Percentiles rank a stretch among this genome's conserved stretches.
Evolutionary conservation across 2,329 filamentous ascomycete species (phyloP).

Genomic region (Aspergillus proliferans): DNA sequence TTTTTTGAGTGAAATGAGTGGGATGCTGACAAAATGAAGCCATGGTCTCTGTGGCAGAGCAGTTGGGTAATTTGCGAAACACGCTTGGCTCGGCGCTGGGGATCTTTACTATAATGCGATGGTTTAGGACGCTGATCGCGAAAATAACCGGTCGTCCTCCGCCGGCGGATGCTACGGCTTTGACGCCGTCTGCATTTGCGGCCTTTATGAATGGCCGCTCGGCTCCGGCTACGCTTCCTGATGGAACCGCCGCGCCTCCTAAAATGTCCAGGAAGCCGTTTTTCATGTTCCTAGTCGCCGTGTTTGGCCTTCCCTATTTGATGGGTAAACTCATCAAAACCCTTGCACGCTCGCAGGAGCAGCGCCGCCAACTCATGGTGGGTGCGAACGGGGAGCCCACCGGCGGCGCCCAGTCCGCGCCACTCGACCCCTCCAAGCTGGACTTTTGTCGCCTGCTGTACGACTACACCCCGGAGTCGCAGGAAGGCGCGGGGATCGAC

Average conservation of each 20-base stretch:
- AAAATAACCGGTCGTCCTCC: slow-evolving; percentile 88
- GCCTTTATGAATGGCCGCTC: slow-evolving; percentile 68
- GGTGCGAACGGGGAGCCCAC: slow-evolving; percentile 44
- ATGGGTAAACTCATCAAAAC: slow-evolving; percentile 94
- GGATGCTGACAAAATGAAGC: slow-evolving; percentile 41
- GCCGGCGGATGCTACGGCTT: slow-evolving; percentile 75
- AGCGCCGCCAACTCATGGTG: slow-evolving; percentile 51
- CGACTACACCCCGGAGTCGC: slow-evolving; percentile 78
- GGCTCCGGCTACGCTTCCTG: slow-evolving; percentile 46
- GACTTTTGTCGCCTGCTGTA: slow-evolving; percentile 94
- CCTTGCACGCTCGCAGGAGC: slow-evolving; percentile 74
- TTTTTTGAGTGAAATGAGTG: not conserved
- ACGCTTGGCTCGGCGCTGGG: slow-evolving; percentile 89
- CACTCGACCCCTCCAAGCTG: slow-evolving; percentile 79
- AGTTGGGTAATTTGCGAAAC: slow-evolving; percentile 87
- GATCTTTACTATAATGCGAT: slow-evolving; percentile 92
- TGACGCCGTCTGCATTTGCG: slow-evolving; percentile 88
- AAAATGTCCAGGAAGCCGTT: slow-evolving; percentile 91
- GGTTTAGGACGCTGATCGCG: slow-evolving; percentile 84
- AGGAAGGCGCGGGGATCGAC: slow-evolving; percentile 65
- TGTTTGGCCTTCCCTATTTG: slow-evolving; percentile 90
- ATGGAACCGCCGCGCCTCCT: slow-evolving; percentile 60
- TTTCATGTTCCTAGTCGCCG: slow-evolving; percentile 88
- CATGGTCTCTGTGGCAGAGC: slow-evolving; percentile 97
- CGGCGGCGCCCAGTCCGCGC: slow-evolving; percentile 21